These are phyloP conservation scores for Termitomyces sp. DNA, from an alignment of 768 basidiomycete species.

Conservation along the genomic window DNA sequence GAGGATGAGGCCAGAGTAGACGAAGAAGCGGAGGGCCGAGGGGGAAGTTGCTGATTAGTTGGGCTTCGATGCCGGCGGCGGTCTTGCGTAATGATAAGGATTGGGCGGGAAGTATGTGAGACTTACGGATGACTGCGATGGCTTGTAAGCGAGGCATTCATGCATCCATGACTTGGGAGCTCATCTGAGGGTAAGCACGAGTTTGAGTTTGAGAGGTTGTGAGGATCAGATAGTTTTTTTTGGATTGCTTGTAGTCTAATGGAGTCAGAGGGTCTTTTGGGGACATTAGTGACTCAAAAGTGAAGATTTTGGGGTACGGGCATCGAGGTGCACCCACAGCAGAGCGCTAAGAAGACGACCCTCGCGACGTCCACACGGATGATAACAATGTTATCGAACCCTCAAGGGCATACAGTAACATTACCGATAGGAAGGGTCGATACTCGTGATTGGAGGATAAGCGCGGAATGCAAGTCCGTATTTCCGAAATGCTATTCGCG, in stretches of 20 bases:
- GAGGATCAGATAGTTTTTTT: too few species aligned
- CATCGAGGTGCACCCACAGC: neutral
- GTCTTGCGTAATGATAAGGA: conserved; percentile 5
- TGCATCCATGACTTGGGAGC: conserved; percentile 16
- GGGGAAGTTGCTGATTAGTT: conserved; percentile 15
- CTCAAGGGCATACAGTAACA: too few species aligned
- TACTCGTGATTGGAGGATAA: conserved; percentile 8
- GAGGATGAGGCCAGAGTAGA: conserved; percentile 17
- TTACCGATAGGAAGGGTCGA: neutral
- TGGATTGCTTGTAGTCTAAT: conserved; percentile 6
- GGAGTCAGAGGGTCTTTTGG: conserved; percentile 4
- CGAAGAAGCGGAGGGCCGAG: conserved; percentile 16
- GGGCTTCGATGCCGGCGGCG: conserved; percentile 16
- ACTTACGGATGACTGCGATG: conserved; percentile 16
- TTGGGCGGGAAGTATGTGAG: neutral
- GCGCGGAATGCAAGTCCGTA: neutral
- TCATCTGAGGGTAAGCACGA: conserved; percentile 9
- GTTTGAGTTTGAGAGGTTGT: neutral
- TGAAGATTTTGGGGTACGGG: neutral
- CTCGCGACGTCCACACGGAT: too few species aligned
- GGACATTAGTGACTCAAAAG: too few species aligned
- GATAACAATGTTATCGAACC: too few species aligned
- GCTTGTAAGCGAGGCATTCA: conserved; percentile 19
- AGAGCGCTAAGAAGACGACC: too few species aligned
- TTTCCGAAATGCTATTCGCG: neutral